phyloP scores from a whole-genome alignment of 2,329 filamentous ascomycete species.

The Phoma sp. region DNA sequence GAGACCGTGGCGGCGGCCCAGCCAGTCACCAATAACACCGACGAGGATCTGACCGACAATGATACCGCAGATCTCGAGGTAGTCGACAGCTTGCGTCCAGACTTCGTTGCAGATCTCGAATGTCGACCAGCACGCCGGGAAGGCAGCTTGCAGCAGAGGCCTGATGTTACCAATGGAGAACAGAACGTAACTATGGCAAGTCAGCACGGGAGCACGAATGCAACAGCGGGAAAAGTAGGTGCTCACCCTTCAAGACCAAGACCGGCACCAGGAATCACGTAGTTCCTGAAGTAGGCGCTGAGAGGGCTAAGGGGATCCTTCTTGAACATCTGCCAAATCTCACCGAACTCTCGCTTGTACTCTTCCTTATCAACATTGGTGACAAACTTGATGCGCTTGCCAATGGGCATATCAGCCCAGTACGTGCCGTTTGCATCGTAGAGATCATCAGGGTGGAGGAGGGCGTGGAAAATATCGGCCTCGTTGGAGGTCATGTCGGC shows the following conservation, averaged over 20 bases:
- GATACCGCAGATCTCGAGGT: conserved; percentile 92
- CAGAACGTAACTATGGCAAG: conserved; percentile 73
- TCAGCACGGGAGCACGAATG: conserved; percentile 2
- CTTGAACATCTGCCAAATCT: conserved; percentile 81
- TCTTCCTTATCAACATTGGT: conserved; percentile 74
- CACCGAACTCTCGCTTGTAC: conserved; percentile 68
- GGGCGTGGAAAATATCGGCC: conserved; percentile 71
- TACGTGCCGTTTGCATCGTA: conserved; percentile 84
- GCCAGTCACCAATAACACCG: conserved; percentile 78
- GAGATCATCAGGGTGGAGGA: conserved; percentile 87
- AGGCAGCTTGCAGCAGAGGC: conserved; percentile 78
- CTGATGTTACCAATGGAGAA: conserved; percentile 96
- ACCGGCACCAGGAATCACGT: conserved; percentile 89
- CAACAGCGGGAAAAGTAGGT: neutral
- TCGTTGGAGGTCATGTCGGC: conserved; percentile 64
- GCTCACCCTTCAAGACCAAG: conserved; percentile 78
- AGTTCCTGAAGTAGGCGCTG: conserved; percentile 87
- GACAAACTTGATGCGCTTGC: conserved; percentile 77
- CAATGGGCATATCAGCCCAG: conserved; percentile 85
- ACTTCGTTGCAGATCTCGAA: conserved; percentile 72
- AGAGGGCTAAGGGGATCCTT: conserved; percentile 83
- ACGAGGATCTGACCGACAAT: conserved; percentile 89
- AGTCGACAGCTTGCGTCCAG: conserved; percentile 85
- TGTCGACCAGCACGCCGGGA: conserved; percentile 77
- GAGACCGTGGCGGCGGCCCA: conserved; percentile 91